Base-by-base conservation (phyloP, 2,329 filamentous ascomycete genomes). In the Fusarium floridanum region DNA sequence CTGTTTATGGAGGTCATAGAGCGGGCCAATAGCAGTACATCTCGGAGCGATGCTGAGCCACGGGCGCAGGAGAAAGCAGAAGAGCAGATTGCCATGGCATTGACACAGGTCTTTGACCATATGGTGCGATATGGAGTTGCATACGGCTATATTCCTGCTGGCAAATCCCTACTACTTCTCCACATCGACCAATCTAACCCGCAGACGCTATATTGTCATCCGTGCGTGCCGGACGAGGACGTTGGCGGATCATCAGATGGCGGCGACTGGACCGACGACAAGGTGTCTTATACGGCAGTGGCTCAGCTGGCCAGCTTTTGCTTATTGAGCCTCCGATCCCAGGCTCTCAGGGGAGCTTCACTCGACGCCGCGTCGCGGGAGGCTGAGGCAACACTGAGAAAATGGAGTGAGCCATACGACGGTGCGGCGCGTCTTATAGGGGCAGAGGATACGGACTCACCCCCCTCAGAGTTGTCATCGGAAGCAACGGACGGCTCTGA, bases 161-260 rank as follows among this genome's bases (percentile, higher is more conserved):
- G 78, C 50, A 66, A 77, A 68, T 75, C 75, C 12, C 68, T 76
- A 27, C 36, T 81, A 32, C 76, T 81, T 43, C 78, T 81, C 72
- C 68, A 66, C 41, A 57, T 80, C 64, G 55, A 73, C 37, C 62
- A 37, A 66, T 64, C 36, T 16, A 57, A 72, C 57, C 70, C 41
- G 37, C 24, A 59, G 53, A 77, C 69, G 43, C 59, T 77, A 14
- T 77, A 74, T 45, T 76, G 55, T 27, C 66, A 78, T 68, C 57
- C 60, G 36, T 71, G 61, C 60, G 48, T 67, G 17, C 73, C 68
- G 1, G 63, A 62, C 6, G 65, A 69, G 55, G 71, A 75, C 24
- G 62, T 69, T 36, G n/a, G 9, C n/a, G n/a, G 8, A 27, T 27
- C 7, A 27, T 41, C 39, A 12, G n/a, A 41, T 27, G 27, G 27